Evolutionary conservation across 306 rosid genomes (phyloP).

Genomic region (Delonix regia): DNA sequence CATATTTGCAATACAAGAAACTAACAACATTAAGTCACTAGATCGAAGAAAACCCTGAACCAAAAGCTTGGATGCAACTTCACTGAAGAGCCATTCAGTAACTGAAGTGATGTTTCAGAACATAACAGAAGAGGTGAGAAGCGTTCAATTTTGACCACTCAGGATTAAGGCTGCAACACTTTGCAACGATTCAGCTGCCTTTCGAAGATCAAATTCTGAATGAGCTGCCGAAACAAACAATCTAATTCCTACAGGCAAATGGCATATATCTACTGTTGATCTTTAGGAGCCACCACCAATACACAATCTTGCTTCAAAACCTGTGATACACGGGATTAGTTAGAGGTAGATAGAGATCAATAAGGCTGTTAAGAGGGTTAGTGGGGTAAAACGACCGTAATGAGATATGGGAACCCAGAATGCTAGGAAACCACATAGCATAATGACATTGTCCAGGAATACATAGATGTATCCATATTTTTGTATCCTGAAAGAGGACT

Average conservation of each 20-base stretch:
- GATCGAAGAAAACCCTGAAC: too few relatives aligned
- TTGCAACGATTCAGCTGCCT: conserved; percentile 74
- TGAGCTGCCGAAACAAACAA: conserved; percentile 84
- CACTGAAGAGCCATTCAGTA: too few relatives aligned
- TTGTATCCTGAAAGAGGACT: background rate
- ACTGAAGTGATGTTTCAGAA: background rate
- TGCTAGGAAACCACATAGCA: too few relatives aligned
- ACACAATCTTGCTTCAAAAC: conserved; percentile 72
- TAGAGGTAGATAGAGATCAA: too few relatives aligned
- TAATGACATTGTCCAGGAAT: too few relatives aligned
- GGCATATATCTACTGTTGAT: conserved; percentile 78
- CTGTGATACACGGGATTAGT: conserved; percentile 57
- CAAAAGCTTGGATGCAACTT: too few relatives aligned
- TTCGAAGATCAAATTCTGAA: conserved; percentile 73
- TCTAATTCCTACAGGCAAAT: conserved; percentile 81
- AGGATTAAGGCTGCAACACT: conserved; percentile 62
- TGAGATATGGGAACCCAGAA: too few relatives aligned
- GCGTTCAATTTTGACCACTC: background rate
- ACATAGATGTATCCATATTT: too few relatives aligned
- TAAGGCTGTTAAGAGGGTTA: too few relatives aligned
- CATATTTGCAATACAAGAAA: too few relatives aligned
- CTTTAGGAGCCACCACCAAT: conserved; percentile 68
- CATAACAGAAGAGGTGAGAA: background rate
- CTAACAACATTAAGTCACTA: too few relatives aligned
- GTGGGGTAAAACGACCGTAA: too few relatives aligned